Evolutionary conservation across 495 filamentous ascomycete species (phyloP).

Genomic region (Tuber microsphaerosporum): DNA sequence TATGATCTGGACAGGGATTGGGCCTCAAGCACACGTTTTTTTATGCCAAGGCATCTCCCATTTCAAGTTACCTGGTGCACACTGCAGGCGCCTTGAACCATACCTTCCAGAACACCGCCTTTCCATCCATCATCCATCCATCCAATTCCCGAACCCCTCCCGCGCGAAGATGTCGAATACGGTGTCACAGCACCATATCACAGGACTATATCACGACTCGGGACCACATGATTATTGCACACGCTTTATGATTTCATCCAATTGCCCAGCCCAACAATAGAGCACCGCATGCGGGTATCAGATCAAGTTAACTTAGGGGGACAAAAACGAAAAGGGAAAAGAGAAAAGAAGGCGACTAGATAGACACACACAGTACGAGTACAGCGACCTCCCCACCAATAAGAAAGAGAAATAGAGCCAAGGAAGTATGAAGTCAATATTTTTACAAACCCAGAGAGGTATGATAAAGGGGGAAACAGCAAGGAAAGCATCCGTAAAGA

Average conservation of each 20-base stretch:
- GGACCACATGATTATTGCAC: not conserved
- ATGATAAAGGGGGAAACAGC: constrained; percentile 26
- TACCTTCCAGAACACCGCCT: not conserved
- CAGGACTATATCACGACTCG: not conserved
- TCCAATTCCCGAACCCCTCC: not conserved
- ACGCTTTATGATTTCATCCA: not conserved
- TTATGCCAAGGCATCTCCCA: too few species aligned
- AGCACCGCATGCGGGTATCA: not conserved
- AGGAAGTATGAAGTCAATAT: constrained; percentile 6
- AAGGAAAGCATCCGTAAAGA: constrained; percentile 26
- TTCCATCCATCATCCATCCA: not conserved
- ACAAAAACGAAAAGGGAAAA: not conserved
- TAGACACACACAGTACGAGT: not conserved
- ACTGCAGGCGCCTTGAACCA: too few species aligned
- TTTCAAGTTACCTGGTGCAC: too few species aligned
- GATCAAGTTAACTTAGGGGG: constrained; percentile 4
- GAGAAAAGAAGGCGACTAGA: not conserved
- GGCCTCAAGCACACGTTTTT: too few species aligned
- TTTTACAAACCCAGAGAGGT: constrained; percentile 10
- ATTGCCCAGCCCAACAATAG: not conserved
- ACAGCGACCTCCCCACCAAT: not conserved
- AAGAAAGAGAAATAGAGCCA: constrained; percentile 1
- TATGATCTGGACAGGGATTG: too few species aligned
- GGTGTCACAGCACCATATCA: not conserved
- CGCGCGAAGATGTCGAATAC: not conserved